phyloP scores from a whole-genome alignment of 176 grass and related monocot species.

The Phragmites australis region DNA sequence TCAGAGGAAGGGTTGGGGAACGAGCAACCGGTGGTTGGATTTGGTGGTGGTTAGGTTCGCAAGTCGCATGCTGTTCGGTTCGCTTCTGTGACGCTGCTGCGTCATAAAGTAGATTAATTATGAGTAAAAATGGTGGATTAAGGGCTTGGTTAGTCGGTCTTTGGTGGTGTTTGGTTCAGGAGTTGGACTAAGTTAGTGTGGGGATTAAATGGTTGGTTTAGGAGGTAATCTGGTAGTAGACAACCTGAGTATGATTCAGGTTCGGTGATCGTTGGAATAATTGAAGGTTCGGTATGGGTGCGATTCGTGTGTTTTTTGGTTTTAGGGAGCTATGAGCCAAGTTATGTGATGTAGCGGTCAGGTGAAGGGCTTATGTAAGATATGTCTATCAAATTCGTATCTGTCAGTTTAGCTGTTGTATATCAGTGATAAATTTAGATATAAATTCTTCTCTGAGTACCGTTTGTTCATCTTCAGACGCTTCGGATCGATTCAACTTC shows the following conservation, averaged over 20 bases:
- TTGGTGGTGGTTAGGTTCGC: constrained; percentile 46
- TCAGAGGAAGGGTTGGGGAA: constrained; percentile 46
- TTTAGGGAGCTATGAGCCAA: not conserved
- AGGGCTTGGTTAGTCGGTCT: not conserved
- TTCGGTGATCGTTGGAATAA: constrained; percentile 17
- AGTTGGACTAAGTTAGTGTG: not conserved
- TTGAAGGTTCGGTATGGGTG: not conserved
- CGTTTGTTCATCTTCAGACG: not conserved
- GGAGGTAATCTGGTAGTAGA: constrained; percentile 13
- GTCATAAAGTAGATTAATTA: constrained; percentile 8
- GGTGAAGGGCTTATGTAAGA: constrained; percentile 4
- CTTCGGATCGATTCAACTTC: no score
- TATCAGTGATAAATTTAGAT: not conserved
- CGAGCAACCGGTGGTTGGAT: constrained; percentile 34
- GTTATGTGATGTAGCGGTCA: not conserved
- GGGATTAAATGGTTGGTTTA: not conserved
- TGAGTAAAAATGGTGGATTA: not conserved
- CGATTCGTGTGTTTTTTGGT: constrained; percentile 2
- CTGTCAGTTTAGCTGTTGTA: not conserved
- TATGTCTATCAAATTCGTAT: not conserved
- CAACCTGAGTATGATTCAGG: not conserved
- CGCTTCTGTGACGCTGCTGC: not conserved
- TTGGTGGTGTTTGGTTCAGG: constrained; percentile 13
- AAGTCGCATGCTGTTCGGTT: constrained; percentile 29
- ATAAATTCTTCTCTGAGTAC: not conserved